Evolutionary conservation across 192 early-diverging fungal genomes (phyloP).

Genomic region (Coemansia asiatica): DNA sequence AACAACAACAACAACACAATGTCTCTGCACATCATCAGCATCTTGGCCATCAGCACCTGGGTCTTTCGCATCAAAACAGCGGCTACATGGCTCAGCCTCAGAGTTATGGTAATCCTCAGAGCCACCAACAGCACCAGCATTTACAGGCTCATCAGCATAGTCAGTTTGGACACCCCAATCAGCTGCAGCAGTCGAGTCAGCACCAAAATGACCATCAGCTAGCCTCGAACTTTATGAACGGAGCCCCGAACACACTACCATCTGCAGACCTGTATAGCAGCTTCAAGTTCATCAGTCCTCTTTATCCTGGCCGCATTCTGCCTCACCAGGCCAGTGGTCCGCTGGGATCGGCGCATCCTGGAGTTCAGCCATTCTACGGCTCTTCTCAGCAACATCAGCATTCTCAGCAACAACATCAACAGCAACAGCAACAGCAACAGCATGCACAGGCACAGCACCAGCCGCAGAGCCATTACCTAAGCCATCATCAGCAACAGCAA

Average conservation of each 20-base stretch:
- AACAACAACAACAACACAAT: conserved; percentile 13
- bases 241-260: conserved; percentile 22
- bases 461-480: neutral
- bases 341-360: conserved; percentile 11
- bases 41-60: neutral
- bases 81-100: conserved; percentile 3
- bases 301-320: conserved; percentile 41
- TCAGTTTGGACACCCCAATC: conserved; percentile 12
- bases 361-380: conserved; percentile 17
- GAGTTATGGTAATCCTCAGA: neutral
- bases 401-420: conserved; percentile 17
- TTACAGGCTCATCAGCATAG: conserved; percentile 17
- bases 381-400: conserved; percentile 3
- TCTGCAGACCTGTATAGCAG: conserved; percentile 35
- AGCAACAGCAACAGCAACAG: neutral
- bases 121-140: conserved; percentile 17
- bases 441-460: neutral
- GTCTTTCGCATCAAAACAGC: conserved; percentile 5
- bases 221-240: conserved; percentile 30
- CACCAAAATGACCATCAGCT: conserved; percentile 23
- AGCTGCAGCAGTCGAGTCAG: conserved; percentile 17
- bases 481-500: neutral
- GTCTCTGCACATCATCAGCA: conserved; percentile 13
- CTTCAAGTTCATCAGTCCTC: conserved; percentile 54
- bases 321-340: conserved; percentile 13